Evolutionary conservation across 331 rosid species (phyloP), one percentile per base, ranked within the genome.

Genomic region (Stylosanthes scabra): DNA sequence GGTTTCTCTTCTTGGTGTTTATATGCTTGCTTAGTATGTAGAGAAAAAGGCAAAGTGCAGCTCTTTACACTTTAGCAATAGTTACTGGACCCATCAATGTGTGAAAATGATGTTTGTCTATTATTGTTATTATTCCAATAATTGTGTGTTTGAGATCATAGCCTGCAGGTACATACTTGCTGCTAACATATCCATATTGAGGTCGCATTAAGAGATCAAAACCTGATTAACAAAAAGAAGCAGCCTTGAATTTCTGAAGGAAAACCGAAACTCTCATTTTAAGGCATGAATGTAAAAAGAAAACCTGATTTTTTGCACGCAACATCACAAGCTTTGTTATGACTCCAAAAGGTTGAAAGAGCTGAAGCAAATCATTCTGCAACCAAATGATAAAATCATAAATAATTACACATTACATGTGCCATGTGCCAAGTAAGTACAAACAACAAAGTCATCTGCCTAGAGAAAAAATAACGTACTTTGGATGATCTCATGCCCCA

Each of bases 301-400:
- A 65, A 59, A 95, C 99, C 99, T 95, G 99, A 81, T 95, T 95
- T 83, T 95, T 95, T 1, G 99, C 97, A 27, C 99, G 98, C 81
- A 95, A 90, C 98, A 95, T 92, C 77, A 95, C 99, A 71, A 95
- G 99, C 90, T 95, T 95, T 41, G 96, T 95, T 80, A 95, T 92
- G 71, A 92, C 98, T 75, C 99, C 99, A 78, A 95, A 92, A 45
- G 98, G 96, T 84, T 92, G 97, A 88, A 95, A 95, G 83, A 95
- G 84, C 87, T 90, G 99, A 71, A 95, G 99, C 73, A 95, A 83
- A 88, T 95, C 99, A 76, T 95, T 95, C 99, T 95, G 88, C 77
- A 81, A 62, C 74, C 64, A 68, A 12, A 75, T 9, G 28, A 80
- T 8, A 14, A 6, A 7, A 52, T 15, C 10, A 52, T 52, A 52